These are phyloP conservation scores for Panicum virgatum DNA, from an alignment of 202 grass and related monocot genomes.

Conservation along the genomic window DNA sequence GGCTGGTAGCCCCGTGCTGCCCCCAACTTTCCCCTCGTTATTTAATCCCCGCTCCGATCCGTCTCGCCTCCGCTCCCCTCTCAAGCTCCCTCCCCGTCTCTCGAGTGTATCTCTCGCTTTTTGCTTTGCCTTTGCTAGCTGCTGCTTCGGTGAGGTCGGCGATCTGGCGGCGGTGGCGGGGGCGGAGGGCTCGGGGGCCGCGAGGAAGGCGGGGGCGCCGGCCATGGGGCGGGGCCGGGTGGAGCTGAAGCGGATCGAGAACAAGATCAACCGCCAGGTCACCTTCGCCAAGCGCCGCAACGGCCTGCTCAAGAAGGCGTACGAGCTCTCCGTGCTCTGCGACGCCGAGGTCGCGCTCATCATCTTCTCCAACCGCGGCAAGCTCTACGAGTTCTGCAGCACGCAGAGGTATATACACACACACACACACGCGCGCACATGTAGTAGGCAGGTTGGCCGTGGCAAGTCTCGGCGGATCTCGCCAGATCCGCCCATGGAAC, in stretches of 20 bases:
- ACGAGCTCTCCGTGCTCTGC: constrained; percentile 64
- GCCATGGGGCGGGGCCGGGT: constrained; percentile 48
- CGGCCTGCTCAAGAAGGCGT: constrained; percentile 56
- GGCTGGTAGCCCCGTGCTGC: neutral
- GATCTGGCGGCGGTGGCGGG: neutral
- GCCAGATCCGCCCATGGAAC: constrained; percentile 33
- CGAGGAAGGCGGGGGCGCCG: neutral
- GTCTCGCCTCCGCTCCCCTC: neutral
- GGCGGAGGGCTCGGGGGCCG: neutral
- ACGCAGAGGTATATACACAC: constrained; percentile 31
- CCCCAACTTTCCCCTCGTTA: neutral
- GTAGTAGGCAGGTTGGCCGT: neutral
- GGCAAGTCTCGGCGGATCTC: neutral
- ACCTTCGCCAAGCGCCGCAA: constrained; percentile 57
- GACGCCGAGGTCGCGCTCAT: constrained; percentile 63
- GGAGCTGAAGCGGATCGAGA: constrained; percentile 58
- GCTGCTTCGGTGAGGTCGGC: neutral
- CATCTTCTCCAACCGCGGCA: constrained; percentile 62
- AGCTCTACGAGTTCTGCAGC: constrained; percentile 66
- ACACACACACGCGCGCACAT: neutral
- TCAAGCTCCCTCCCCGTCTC: neutral
- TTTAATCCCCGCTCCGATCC: neutral
- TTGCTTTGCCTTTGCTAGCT: neutral
- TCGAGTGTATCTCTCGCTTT: neutral
- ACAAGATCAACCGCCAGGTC: constrained; percentile 61